Evolutionary conservation across 2,329 filamentous ascomycete species (phyloP).

Genomic region (Trichoderma sp.): DNA sequence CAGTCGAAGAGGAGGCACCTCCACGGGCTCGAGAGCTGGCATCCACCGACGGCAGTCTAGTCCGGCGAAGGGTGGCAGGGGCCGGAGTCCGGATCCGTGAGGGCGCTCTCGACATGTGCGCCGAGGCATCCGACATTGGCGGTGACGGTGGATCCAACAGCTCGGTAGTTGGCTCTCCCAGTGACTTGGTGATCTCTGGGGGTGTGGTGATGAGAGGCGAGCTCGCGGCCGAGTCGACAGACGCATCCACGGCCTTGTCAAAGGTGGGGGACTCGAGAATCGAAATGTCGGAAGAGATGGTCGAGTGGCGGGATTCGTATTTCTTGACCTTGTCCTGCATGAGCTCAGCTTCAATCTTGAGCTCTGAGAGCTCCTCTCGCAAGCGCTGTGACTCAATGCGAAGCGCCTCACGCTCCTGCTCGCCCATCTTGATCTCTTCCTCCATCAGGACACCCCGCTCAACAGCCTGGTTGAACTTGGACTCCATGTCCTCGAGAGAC

Average conservation of each 20-base stretch:
- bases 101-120: slow-evolving; percentile 51
- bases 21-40: slow-evolving; percentile 54
- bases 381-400: slow-evolving; percentile 90
- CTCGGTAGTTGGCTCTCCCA: slow-evolving; percentile 61
- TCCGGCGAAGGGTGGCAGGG: slow-evolving; percentile 41
- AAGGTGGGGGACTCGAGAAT: slow-evolving; percentile 70
- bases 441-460: slow-evolving; percentile 92
- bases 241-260: slow-evolving; percentile 68
- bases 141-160: slow-evolving; percentile 87
- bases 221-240: slow-evolving; percentile 82
- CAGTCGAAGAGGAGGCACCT: not conserved
- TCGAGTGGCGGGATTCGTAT: slow-evolving; percentile 58
- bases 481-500: slow-evolving; percentile 94
- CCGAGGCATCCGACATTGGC: slow-evolving; percentile 84
- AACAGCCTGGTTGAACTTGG: slow-evolving; percentile 93
- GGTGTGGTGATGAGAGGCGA: slow-evolving; percentile 90
- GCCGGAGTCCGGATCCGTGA: slow-evolving; percentile 45
- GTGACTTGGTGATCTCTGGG: slow-evolving; percentile 65
- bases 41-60: slow-evolving; percentile 58
- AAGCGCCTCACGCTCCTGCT: slow-evolving; percentile 86
- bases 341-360: slow-evolving; percentile 94
- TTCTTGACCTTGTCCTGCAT: slow-evolving; percentile 90
- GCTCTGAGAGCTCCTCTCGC: slow-evolving; percentile 85
- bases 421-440: slow-evolving; percentile 87
- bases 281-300: slow-evolving; percentile 63